Conservation (phyloP, 768 basidiomycete genomes). For the Trametes cubensis region DNA sequence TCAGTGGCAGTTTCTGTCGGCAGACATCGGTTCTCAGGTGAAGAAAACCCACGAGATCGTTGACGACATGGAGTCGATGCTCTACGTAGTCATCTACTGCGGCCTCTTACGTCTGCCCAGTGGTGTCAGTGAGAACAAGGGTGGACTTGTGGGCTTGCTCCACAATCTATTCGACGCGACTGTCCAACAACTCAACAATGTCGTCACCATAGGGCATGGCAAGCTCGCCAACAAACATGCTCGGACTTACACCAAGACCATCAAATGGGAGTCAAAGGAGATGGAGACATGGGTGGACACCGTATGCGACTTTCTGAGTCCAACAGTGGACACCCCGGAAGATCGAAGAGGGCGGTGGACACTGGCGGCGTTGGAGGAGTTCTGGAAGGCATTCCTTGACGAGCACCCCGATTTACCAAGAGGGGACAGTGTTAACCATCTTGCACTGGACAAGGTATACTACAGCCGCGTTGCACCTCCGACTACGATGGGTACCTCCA, state of each 20-base stretch:
- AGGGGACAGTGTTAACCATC: neutral
- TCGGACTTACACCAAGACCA: no score
- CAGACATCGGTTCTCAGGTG: neutral
- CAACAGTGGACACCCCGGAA: neutral
- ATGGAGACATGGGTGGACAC: no score
- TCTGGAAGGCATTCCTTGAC: neutral
- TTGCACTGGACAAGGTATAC: neutral
- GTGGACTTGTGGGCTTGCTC: neutral
- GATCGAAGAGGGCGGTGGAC: neutral
- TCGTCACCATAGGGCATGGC: no score
- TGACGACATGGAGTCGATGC: conserved; percentile 12
- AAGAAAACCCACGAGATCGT: neutral
- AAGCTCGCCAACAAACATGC: neutral
- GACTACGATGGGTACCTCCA: neutral
- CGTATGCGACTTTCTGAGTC: neutral
- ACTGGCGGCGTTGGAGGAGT: neutral
- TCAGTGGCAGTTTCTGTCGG: neutral
- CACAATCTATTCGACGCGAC: neutral
- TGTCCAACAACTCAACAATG: no score
- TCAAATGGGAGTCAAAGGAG: no score
- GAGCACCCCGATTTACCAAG: neutral
- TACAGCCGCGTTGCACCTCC: neutral
- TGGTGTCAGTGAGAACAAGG: neutral
- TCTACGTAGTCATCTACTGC: conserved; percentile 15
- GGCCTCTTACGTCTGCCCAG: neutral